Percentiles rank a stretch among this genome's conserved stretches.
Conservation (phyloP, 257 asterid species). For the Nicotiana tomentosiformis region DNA sequence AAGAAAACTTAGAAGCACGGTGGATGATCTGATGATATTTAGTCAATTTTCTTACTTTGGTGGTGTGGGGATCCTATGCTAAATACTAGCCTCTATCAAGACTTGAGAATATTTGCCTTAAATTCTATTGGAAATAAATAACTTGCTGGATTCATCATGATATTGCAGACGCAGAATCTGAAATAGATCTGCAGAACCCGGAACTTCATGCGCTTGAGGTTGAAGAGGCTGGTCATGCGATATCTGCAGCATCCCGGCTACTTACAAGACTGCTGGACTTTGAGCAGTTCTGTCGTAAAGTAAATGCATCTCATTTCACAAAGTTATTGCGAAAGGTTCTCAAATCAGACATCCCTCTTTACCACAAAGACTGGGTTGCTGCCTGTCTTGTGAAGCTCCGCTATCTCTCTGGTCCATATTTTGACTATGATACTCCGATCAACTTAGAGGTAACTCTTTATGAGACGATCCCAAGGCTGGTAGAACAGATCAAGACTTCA, state of each 20-base stretch:
- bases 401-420: slow-evolving; percentile 28
- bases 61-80: background rate
- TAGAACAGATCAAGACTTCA: slow-evolving; percentile 48
- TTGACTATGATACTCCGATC: slow-evolving; percentile 37
- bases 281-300: slow-evolving; percentile 25
- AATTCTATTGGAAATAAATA: background rate
- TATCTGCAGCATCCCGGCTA: slow-evolving; percentile 63
- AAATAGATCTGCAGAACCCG: slow-evolving; percentile 27
- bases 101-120: background rate
- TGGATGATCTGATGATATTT: background rate
- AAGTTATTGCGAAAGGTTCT: slow-evolving; percentile 51
- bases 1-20: background rate
- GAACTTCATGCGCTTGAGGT: slow-evolving; percentile 46
- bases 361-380: slow-evolving; percentile 69
- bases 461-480: slow-evolving; percentile 70
- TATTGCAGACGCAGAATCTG: slow-evolving; percentile 29
- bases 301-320: slow-evolving; percentile 32
- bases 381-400: slow-evolving; percentile 70
- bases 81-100: background rate
- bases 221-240: slow-evolving; percentile 70
- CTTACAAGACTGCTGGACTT: slow-evolving; percentile 56
- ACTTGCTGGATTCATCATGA: background rate
- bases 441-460: slow-evolving; percentile 58
- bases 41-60: background rate
- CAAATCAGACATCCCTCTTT: slow-evolving; percentile 47